Base-by-base conservation (phyloP, 805 yeast species). In the Saccharomyces cerevisiae region DNA sequence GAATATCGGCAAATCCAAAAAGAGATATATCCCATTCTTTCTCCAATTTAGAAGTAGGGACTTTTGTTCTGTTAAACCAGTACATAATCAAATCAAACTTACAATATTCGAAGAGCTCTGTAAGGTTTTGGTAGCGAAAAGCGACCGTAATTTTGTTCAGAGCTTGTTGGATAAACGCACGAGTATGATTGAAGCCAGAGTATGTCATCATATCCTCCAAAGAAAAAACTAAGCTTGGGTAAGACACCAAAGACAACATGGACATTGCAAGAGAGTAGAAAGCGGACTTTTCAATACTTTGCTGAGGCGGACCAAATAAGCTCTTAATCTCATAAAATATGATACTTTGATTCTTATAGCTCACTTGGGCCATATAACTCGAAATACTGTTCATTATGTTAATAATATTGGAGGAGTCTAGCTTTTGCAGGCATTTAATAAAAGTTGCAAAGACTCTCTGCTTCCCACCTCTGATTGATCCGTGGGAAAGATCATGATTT, bases 301-400 rank as follows among this genome's bases (percentile, higher is more conserved):
- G 56, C 36, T 66, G 64, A 14, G 70, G 66, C 2, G 56, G 21
- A 0, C 51, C 54, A 46, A 66, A 67, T 1, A 60, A 48, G 1
- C 60, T 58, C 11, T 61, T 48, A 2, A 76, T 41, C 27, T 65
- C 68, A 0, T 64, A 53, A 31, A 73, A 66, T 14, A 68, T 49
- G 9, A 68, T 64, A 3, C 41, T 46, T 53, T 66, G 69, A 30
- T 68, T 68, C 41, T 63, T 65, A 28, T 51, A 52, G 46, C 70
- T 63, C 2, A 68, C 53, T 1, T 43, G 50, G 1, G 50, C 32
- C 60, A 68, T 59, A 51, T 69, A 69, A 1, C 36, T 30, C 13
- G 54, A 50, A 6, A 66, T 53, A 4, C 30, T 46, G 2, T 51
- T 46, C 3, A 65, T 26, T 4, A 57, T 48, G 1, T 41, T 32